These are phyloP conservation scores for sweet orange (Citrus sinensis) DNA, from an alignment of 345 rosid species.

Conservation along the genomic window DVS_A1.0 CM039163.1:3040501-3041000, in stretches of 20 bases:
- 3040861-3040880: conserved; percentile 46
- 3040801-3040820: conserved; percentile 51
- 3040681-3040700: background rate
- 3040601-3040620: conserved; percentile 12
- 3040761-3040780: background rate
- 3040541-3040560: background rate
- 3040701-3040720: no score
- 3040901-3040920: conserved; percentile 25
- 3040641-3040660: conserved; percentile 19
- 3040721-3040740: no score
- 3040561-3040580: background rate
- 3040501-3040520: background rate
- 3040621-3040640: conserved; percentile 21
- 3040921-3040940: background rate
- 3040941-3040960: no score
- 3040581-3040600: background rate
- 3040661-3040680: background rate
- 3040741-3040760: no score
- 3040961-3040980: background rate
- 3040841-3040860: conserved; percentile 55
- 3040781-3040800: conserved; percentile 19
- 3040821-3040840: conserved; percentile 48
- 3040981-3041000: background rate
- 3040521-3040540: no score
- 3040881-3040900: conserved; percentile 54